Evolutionary conservation across 179 eudicot genomes (phyloP), one percentile per base, ranked within the genome.

Genomic region (Spinacia oleracea): DNA sequence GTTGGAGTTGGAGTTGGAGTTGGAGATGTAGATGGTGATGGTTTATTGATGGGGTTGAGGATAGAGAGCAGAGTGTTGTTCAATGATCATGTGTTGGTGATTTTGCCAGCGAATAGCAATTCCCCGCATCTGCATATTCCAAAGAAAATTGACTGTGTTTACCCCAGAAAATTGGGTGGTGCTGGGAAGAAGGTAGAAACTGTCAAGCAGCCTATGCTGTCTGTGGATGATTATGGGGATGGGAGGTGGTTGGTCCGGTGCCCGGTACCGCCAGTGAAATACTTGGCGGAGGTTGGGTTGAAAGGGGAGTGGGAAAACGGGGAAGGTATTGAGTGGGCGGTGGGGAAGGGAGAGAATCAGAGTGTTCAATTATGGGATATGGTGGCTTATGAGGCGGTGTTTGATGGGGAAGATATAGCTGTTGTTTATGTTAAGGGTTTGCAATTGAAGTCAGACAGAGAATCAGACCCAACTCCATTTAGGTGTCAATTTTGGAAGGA

Each of bases 351-450:
- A 29, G 73, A 43, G 11, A 78, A 82, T 72, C 74, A 62, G 48
- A 84, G 79, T 8, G 83, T 82, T 40, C 73, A 79, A 72, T 75
- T 78, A 7, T 96, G 99, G 99, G 94, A 96, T 29, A 80, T 70
- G 78, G 80, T 93, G 77, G 91, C 85, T 0, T 96, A 96, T 68
- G 95, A 88, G 25, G 97, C 99, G 3, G 85, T 72, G 1, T 35
- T 89, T 58, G 99, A 96, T 77, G 87, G 85, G 59, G 82, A 84
- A 11, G 81, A 80, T 15, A 84, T 85, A 23, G 91, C 59, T n/a
- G 89, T 86, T 43, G 96, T 93, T 81, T 92, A 92, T 70, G 98
- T 89, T 29, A 96, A 93, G 79, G 99, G 99, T 34, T 77, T 93
- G 82, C 93, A 90, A 86, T 86, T 90, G 16, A 84, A 97, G 83